Evolutionary conservation across 2,329 filamentous ascomycete species (phyloP).

Genomic region (Fusarium equiseti): DNA sequence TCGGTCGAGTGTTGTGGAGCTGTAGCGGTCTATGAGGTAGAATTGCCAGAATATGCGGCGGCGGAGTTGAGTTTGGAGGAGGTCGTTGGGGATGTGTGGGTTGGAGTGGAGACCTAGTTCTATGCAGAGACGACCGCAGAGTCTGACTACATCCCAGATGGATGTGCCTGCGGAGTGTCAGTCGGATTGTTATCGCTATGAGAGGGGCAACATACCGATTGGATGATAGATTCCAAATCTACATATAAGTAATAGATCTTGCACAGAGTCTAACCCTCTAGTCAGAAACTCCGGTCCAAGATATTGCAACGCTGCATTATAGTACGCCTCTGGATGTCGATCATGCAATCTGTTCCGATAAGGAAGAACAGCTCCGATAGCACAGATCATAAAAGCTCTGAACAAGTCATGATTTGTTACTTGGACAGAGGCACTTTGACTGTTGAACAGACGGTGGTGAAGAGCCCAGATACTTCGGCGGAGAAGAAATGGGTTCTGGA

Average conservation of each 20-base stretch:
- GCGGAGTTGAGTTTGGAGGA: slow-evolving; percentile 29
- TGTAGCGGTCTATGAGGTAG: slow-evolving; percentile 39
- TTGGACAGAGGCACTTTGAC: rapidly evolving
- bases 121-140: slow-evolving; percentile 36
- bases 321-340: slow-evolving; percentile 33
- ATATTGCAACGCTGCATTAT: slow-evolving; percentile 24
- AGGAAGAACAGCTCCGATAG: slow-evolving; percentile 15
- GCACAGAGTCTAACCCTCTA: slow-evolving; percentile 26
- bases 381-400: slow-evolving; percentile 37
- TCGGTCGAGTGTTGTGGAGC: slow-evolving; percentile 25
- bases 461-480: slow-evolving; percentile 23
- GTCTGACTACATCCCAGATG: slow-evolving; percentile 32
- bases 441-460: slow-evolving; percentile 9
- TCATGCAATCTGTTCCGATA: slow-evolving; percentile 20
- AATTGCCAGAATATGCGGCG: slow-evolving; percentile 42
- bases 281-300: slow-evolving; percentile 8
- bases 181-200: too few relatives aligned
- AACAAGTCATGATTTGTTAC: slow-evolving; percentile 8
- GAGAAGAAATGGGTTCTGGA: slow-evolving; percentile 21
- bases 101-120: slow-evolving; percentile 31
- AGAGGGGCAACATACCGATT: too few relatives aligned
- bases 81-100: background rate
- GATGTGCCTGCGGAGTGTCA: too few relatives aligned
- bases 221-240: slow-evolving; percentile 43
- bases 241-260: slow-evolving; percentile 35